phyloP scores from a whole-genome alignment of 805 yeast species.

The Metschnikowia picachoensis region DNA sequence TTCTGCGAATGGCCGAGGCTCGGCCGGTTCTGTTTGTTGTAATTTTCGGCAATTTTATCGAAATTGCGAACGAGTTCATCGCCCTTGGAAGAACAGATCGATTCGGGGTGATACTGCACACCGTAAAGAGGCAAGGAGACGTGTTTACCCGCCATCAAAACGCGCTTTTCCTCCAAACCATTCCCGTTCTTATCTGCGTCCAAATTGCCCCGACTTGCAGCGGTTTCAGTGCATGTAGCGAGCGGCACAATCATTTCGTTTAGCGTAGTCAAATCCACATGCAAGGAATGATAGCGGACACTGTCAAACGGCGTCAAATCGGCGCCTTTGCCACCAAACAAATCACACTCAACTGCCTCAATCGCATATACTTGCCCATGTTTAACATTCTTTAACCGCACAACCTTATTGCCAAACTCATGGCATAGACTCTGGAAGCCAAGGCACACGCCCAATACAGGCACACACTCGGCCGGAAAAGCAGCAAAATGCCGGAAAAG shows the following conservation, averaged over 20 bases:
- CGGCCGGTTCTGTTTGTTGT: constrained; percentile 25
- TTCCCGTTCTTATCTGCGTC: background rate
- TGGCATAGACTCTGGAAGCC: constrained; percentile 85
- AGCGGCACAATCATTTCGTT: constrained; percentile 47
- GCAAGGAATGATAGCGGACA: constrained; percentile 88
- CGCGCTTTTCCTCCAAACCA: constrained; percentile 2
- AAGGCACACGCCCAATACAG: constrained; percentile 86
- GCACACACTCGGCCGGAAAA: constrained; percentile 30
- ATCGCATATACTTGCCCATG: constrained; percentile 83
- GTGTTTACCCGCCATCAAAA: constrained; percentile 82
- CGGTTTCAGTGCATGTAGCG: constrained; percentile 49
- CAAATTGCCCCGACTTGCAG: constrained; percentile 18
- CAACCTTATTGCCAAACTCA: constrained; percentile 54
- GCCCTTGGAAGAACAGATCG: constrained; percentile 78
- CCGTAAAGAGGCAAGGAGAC: constrained; percentile 68
- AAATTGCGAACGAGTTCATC: constrained; percentile 57
- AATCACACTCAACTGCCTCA: constrained; percentile 35
- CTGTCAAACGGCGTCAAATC: constrained; percentile 45
- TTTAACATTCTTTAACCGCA: constrained; percentile 52
- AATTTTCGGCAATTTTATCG: constrained; percentile 43
- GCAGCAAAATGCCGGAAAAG: constrained; percentile 28
- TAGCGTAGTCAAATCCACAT: constrained; percentile 36
- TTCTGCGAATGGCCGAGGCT: constrained; percentile 5
- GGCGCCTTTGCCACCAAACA: constrained; percentile 5
- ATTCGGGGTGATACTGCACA: constrained; percentile 97